Evolutionary conservation across 805 yeast genomes (phyloP).

Genomic region (Candida tammaniensis): DNA sequence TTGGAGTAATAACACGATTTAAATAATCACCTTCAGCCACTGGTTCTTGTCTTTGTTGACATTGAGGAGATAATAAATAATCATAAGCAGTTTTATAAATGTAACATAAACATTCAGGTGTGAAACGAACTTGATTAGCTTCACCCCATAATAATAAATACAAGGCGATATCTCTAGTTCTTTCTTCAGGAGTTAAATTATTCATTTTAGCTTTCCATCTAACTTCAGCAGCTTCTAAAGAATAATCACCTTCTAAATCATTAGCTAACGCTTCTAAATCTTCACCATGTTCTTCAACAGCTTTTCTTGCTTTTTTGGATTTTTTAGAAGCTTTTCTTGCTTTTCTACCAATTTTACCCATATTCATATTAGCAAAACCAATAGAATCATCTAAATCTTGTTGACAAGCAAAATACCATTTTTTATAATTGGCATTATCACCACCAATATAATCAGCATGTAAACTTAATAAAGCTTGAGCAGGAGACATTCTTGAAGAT

Average conservation of each 20-base stretch:
- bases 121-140: constrained; percentile 92
- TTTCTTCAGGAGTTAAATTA: constrained; percentile 65
- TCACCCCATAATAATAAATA: constrained; percentile 85
- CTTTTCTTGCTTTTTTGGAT: constrained; percentile 72
- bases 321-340: constrained; percentile 80
- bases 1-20: constrained; percentile 88
- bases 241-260: constrained; percentile 79
- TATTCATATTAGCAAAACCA: constrained; percentile 77
- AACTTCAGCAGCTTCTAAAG: constrained; percentile 78
- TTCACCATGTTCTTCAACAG: constrained; percentile 63
- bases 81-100: constrained; percentile 93
- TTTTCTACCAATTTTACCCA: constrained; percentile 74
- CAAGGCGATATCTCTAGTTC: constrained; percentile 74
- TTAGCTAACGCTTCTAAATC: constrained; percentile 59
- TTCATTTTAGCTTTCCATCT: constrained; percentile 87
- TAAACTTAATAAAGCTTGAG: constrained; percentile 76
- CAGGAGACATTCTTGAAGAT: constrained; percentile 86
- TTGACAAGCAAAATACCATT: constrained; percentile 89
- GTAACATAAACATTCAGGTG: constrained; percentile 86
- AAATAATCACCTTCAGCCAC: constrained; percentile 89
- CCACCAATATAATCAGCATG: constrained; percentile 91
- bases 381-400: constrained; percentile 80
- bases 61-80: constrained; percentile 82
- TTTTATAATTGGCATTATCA: constrained; percentile 78
- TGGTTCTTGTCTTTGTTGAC: constrained; percentile 83